Conservation (phyloP, 1,284 basidiomycete species). For the Austroboletus niveus region DNA sequence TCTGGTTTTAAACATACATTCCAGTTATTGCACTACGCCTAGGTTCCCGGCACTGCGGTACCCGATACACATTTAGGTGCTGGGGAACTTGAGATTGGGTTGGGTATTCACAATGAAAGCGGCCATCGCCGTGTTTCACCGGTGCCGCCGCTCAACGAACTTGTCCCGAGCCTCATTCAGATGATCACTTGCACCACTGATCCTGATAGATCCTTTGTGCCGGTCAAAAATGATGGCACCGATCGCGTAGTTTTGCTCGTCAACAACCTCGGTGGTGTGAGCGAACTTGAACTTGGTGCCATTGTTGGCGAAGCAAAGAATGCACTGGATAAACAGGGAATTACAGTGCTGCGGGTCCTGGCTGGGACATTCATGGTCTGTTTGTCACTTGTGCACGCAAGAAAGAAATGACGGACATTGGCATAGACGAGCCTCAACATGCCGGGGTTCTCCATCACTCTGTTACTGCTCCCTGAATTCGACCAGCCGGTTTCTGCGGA, state of each 20-base stretch:
- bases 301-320: constrained; percentile 63
- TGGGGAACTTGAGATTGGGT: constrained; percentile 81
- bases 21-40: neutral
- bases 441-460: constrained; percentile 90
- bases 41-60: constrained; percentile 80
- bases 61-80: constrained; percentile 56
- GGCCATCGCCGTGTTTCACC: constrained; percentile 74
- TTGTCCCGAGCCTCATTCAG: constrained; percentile 71
- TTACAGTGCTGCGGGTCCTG: constrained; percentile 64
- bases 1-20: neutral
- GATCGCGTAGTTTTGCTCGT: constrained; percentile 70
- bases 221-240: constrained; percentile 65
- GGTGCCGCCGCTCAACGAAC: constrained; percentile 64
- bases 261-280: constrained; percentile 84
- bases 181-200: constrained; percentile 76
- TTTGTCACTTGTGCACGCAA: constrained; percentile 3
- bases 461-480: constrained; percentile 73
- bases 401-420: constrained; percentile 3
- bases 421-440: constrained; percentile 85
- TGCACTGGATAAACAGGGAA: constrained; percentile 53
- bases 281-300: constrained; percentile 80
- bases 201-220: constrained; percentile 81
- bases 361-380: constrained; percentile 83
- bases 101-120: constrained; percentile 93
- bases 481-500: constrained; percentile 37